A percentile compares a stretch with the other conserved stretches of the same genome.
Evolutionary conservation across 148 eudicot species (phyloP).

Genomic region (Chenopodium album): DNA sequence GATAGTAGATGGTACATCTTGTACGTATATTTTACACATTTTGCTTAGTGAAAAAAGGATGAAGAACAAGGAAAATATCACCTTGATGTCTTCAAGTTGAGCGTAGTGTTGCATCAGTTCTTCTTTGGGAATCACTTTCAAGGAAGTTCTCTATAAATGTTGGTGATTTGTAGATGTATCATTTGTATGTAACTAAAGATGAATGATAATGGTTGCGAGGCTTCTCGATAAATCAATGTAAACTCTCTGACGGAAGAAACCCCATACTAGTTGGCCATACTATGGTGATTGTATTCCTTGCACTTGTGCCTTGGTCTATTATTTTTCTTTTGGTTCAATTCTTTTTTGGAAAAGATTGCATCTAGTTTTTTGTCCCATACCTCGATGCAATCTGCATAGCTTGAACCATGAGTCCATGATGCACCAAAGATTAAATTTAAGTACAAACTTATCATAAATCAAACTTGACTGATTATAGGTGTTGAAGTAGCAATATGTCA

Average conservation of each 20-base stretch:
- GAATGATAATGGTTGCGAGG: conserved; percentile 14
- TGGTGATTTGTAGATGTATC: conserved; percentile 24
- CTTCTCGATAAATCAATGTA: conserved; percentile 11
- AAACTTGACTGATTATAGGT: background rate
- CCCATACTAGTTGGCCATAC: conserved; percentile 16
- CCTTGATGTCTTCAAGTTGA: conserved; percentile 20
- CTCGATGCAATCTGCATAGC: background rate
- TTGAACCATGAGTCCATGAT: background rate
- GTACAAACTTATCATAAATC: background rate
- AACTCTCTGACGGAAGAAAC: conserved; percentile 10
- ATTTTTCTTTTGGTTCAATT: background rate
- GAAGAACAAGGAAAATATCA: conserved; percentile 16
- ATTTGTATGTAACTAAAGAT: conserved; percentile 30
- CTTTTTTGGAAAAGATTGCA: background rate
- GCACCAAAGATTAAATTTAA: background rate
- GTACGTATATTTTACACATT: conserved; percentile 30
- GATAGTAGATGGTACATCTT: conserved; percentile 31
- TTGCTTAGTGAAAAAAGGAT: conserved; percentile 15
- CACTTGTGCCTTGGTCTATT: background rate
- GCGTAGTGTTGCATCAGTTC: conserved; percentile 12
- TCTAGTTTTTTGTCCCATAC: background rate
- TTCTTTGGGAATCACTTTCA: conserved; percentile 9
- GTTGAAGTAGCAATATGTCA: background rate
- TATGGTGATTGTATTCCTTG: conserved; percentile 18
- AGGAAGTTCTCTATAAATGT: conserved; percentile 22